These are phyloP conservation scores for Wickerhamomyces strasburgensis DNA, from an alignment of 805 yeast species.

Conservation along the genomic window DNA sequence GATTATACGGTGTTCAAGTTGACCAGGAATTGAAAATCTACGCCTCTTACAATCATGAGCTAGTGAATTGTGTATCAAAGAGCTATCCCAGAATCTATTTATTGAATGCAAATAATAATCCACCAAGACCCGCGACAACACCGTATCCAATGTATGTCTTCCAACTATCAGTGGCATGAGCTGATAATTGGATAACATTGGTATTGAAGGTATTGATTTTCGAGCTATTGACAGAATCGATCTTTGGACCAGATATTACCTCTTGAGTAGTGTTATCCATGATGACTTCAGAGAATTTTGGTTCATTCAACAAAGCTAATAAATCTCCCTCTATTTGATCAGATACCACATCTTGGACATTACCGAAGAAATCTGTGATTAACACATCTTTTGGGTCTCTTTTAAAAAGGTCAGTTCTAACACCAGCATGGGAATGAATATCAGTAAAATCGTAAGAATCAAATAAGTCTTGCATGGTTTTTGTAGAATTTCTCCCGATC, in stretches of 20 bases:
- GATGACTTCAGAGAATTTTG: background rate
- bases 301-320: constrained; percentile 17
- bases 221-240: constrained; percentile 11
- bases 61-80: too few species aligned
- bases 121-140: constrained; percentile 3
- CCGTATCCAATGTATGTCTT: constrained; percentile 6
- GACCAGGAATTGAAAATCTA: too few species aligned
- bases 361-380: constrained; percentile 92
- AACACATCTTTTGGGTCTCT: constrained; percentile 64
- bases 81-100: too few species aligned
- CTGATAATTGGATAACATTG: constrained; percentile 11
- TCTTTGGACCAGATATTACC: background rate
- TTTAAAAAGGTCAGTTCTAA: constrained; percentile 71
- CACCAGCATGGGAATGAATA: constrained; percentile 92
- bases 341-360: constrained; percentile 73
- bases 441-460: constrained; percentile 78
- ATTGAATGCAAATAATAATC: constrained; percentile 2
- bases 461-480: constrained; percentile 78
- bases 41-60: too few species aligned
- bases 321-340: constrained; percentile 51
- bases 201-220: constrained; percentile 16
- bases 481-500: constrained; percentile 67
- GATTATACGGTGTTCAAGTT: too few species aligned
- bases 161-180: background rate
- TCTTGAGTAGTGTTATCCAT: background rate